Evolutionary conservation across 805 yeast species (phyloP), one percentile per base, ranked within the genome.

Genomic region (Metschnikowia sp.): DNA sequence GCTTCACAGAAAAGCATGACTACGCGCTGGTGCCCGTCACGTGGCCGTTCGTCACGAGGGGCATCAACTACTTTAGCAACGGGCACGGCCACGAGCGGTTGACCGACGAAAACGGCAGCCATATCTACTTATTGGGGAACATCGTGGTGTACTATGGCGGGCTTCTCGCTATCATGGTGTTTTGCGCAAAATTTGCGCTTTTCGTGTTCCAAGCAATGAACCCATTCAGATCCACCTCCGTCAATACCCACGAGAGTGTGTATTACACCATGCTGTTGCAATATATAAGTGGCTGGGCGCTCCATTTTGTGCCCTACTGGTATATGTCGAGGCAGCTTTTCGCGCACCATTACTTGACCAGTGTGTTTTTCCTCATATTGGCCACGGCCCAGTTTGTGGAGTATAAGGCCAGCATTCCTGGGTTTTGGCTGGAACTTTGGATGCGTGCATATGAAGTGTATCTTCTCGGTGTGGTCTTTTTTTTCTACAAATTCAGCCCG

Each of bases 81-180:
- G 65, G 72, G 44, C 59, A 59, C 8, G 49, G 50, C 10, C 26
- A 64, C 29, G 70, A 69, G 39, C 47, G 54, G 28, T 42, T 55
- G 31, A 56, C 52, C 22, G 62, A 55, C 41, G 62, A 55, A n/a
- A 42, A 48, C 12, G 64, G 64, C 12, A 59, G 62, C 39, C 68
- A 66, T 45, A 68, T 87, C 32, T 85, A 84, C 60, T 72, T 78
- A 28, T 56, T 84, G 12, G 95, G 95, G 6, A 88, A 87, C 63
- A 66, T 78, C 18, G 72, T 78, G 10, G 72, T 79, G 10, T 84
- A 84, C 68, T 78, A 77, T 64, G 49, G 75, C 3, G 74, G 78
- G 3, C 56, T 72, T 11, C 44, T 69, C 3, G 53, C 68, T 15
- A 51, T 79, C 8, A 44, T 66, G 9, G 56, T 74, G 15, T 52